Evolutionary conservation across 2,329 filamentous ascomycete genomes (phyloP).

Genomic region (Fusarium sororula): DNA sequence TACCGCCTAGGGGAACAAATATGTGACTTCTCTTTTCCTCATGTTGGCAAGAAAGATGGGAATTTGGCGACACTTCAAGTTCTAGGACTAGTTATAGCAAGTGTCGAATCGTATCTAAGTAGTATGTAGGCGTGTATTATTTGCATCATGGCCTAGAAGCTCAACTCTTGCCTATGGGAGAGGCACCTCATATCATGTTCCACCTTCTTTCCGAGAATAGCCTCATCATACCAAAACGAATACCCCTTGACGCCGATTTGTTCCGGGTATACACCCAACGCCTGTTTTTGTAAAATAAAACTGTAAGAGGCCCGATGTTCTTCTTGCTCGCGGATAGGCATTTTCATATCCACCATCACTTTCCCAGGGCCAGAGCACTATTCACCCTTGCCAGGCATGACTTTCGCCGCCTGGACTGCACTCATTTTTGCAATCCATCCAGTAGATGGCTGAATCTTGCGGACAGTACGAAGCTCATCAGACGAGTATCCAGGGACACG

Average conservation of each 20-base stretch:
- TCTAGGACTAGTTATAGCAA: background rate
- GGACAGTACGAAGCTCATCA: conserved; percentile 92
- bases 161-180: background rate
- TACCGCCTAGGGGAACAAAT: background rate
- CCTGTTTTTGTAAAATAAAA: conserved; percentile 19
- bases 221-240: background rate
- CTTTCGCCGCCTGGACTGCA: conserved; percentile 93
- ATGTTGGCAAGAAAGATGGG: background rate
- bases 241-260: conserved; percentile 28
- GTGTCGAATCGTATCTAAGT: background rate
- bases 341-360: background rate
- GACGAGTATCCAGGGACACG: conserved; percentile 93
- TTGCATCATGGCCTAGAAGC: background rate
- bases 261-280: conserved; percentile 40
- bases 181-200: background rate
- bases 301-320: background rate
- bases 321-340: background rate
- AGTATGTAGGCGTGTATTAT: background rate
- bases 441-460: conserved; percentile 87
- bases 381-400: conserved; percentile 69
- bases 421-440: conserved; percentile 98
- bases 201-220: background rate
- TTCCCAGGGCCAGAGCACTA: conserved; percentile 35
- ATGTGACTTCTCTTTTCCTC: background rate
- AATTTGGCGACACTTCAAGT: background rate